phyloP scores from a whole-genome alignment of 495 filamentous ascomycete species.

The Copromyces sp. region DNA sequence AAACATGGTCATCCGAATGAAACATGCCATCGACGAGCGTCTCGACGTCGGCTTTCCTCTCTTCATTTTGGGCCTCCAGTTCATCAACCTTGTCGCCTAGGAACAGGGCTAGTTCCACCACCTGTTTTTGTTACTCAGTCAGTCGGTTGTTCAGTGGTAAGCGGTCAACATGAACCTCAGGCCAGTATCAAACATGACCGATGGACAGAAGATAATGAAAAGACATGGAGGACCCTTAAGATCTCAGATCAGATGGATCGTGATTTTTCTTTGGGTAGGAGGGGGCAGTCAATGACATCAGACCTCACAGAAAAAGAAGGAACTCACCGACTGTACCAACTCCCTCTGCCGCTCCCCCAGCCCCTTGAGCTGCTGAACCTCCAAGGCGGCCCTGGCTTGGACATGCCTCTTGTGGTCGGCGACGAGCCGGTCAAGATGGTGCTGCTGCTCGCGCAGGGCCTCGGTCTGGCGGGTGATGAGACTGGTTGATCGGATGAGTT shows the following conservation, averaged over 20 bases:
- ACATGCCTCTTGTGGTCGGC: conserved; percentile 13
- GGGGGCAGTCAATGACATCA: not conserved
- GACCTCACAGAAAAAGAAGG: not conserved
- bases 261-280: not conserved
- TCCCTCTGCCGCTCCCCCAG: conserved; percentile 24
- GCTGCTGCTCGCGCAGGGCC: conserved; percentile 28
- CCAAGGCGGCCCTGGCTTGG: conserved; percentile 20
- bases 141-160: not conserved
- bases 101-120: conserved; percentile 30
- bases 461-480: conserved; percentile 38
- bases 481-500: conserved; percentile 36
- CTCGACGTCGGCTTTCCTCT: conserved; percentile 14
- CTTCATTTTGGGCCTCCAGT: conserved; percentile 27
- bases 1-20: conserved; percentile 35
- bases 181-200: not conserved
- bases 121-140: conserved; percentile 13
- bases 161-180: too few species aligned
- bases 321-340: conserved; percentile 21
- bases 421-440: conserved; percentile 30
- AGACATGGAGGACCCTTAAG: not conserved
- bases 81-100: conserved; percentile 29
- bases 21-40: conserved; percentile 29
- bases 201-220: not conserved
- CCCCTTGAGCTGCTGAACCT: conserved; percentile 18
- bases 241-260: not conserved